These are phyloP conservation scores for Claviceps purpurea DNA, from an alignment of 2,329 filamentous ascomycete genomes.

Conservation along the genomic window DNA sequence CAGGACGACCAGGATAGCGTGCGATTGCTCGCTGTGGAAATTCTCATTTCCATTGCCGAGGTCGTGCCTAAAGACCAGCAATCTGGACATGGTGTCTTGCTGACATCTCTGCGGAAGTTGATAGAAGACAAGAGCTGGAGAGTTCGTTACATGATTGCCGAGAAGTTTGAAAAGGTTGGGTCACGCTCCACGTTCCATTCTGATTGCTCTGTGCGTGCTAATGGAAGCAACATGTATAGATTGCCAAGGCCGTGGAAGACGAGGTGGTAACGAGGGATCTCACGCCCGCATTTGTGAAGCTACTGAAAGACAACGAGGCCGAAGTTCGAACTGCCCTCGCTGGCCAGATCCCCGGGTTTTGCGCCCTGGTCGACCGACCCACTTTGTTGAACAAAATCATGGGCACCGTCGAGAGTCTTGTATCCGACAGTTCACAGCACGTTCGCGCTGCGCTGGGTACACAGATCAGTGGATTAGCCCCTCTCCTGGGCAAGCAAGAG, in stretches of 20 bases:
- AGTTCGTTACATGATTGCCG: conserved; percentile 97
- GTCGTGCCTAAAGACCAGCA: conserved; percentile 97
- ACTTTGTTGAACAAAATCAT: conserved; percentile 92
- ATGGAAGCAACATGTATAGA: conserved; percentile 36
- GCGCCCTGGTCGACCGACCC: conserved; percentile 71
- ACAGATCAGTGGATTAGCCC: conserved; percentile 91
- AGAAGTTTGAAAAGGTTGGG: conserved; percentile 86
- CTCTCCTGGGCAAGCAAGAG: conserved; percentile 96
- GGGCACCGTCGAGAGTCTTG: conserved; percentile 88
- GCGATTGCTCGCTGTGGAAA: conserved; percentile 85
- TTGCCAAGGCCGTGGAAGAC: conserved; percentile 95
- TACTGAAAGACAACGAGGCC: conserved; percentile 94
- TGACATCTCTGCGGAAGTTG: conserved; percentile 79
- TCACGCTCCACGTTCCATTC: neutral
- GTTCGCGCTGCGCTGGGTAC: conserved; percentile 90
- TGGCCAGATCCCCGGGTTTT: conserved; percentile 96
- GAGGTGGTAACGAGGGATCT: conserved; percentile 90
- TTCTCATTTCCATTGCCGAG: conserved; percentile 91
- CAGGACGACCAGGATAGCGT: conserved; percentile 97
- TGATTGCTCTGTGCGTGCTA: neutral
- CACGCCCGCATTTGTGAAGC: conserved; percentile 91
- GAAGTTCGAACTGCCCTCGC: conserved; percentile 95
- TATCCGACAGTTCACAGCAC: conserved; percentile 92
- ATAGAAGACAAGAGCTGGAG: conserved; percentile 99
- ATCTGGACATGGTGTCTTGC: conserved; percentile 82